These are phyloP conservation scores for Pichia kluyveri DNA, from an alignment of 805 yeast species.

Conservation along the genomic window DNA sequence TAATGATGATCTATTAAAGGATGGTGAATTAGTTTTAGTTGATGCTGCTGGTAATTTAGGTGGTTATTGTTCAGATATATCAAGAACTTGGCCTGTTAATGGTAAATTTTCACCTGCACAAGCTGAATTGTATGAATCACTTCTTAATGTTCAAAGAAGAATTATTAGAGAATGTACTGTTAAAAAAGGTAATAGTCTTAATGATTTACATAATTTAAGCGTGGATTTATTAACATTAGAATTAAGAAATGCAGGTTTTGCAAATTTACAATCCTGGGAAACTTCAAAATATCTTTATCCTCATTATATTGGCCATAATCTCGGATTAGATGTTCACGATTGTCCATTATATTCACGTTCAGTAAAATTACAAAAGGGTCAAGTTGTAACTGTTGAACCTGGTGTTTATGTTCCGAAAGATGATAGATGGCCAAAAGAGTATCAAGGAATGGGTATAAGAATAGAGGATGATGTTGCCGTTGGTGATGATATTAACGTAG, in stretches of 20 bases:
- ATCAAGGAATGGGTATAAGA: constrained; percentile 84
- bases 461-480: constrained; percentile 90
- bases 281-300: constrained; percentile 62
- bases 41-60: constrained; percentile 95
- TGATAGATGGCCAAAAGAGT: constrained; percentile 67
- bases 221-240: constrained; percentile 51
- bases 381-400: constrained; percentile 92
- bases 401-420: constrained; percentile 83
- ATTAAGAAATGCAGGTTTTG: constrained; percentile 64
- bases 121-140: constrained; percentile 80
- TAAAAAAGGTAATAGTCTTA: constrained; percentile 42
- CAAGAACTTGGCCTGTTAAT: constrained; percentile 90
- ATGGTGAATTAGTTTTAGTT: constrained; percentile 71
- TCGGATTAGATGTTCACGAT: constrained; percentile 90
- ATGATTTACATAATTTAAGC: constrained; percentile 69
- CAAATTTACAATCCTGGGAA: constrained; percentile 40
- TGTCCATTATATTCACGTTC: constrained; percentile 55
- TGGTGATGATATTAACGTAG: constrained; percentile 46
- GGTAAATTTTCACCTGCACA: constrained; percentile 73
- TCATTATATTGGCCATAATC: constrained; percentile 91
- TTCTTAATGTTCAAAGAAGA: constrained; percentile 68
- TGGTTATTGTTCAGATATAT: constrained; percentile 92
- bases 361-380: constrained; percentile 49
- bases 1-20: constrained; percentile 72
- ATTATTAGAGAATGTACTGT: constrained; percentile 68